A percentile compares a stretch with the other conserved stretches of the same genome.
Evolutionary conservation across 2,329 filamentous ascomycete genomes (phyloP).

Genomic region (Trichophyton mentagrophytes): DNA sequence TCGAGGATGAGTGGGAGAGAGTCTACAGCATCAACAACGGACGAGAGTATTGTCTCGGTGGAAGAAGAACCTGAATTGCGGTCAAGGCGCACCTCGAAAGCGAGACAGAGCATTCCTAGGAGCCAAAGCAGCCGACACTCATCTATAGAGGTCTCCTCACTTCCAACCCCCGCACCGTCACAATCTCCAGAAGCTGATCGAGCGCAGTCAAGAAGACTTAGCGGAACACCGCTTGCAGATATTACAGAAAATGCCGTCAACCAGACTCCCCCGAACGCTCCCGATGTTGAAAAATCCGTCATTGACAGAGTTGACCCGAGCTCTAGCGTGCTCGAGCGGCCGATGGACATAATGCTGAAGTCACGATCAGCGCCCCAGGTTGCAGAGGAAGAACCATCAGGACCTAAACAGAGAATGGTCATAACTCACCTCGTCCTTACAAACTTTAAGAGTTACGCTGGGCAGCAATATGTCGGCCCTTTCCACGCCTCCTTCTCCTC

Average conservation of each 20-base stretch:
- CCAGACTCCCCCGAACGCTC: conserved; percentile 22
- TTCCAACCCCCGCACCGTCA: conserved; percentile 40
- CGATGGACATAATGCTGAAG: conserved; percentile 88
- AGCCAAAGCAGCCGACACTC: conserved; percentile 29
- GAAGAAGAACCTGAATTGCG: conserved; percentile 43
- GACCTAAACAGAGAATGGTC: conserved; percentile 74
- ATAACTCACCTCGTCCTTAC: conserved; percentile 83
- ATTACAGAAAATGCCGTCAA: conserved; percentile 50
- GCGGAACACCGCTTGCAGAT: conserved; percentile 53
- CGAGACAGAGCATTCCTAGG: conserved; percentile 54
- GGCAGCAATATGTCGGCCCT: conserved; percentile 84
- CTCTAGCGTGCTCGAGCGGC: conserved; percentile 67
- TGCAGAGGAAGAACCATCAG: conserved; percentile 57
- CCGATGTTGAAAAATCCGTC: conserved; percentile 36
- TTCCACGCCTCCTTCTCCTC: conserved; percentile 97
- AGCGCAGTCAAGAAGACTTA: conserved; percentile 16
- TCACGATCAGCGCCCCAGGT: conserved; percentile 57
- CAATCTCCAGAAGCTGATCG: conserved; percentile 41
- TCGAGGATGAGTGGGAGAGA: conserved; percentile 24
- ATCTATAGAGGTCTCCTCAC: conserved; percentile 30
- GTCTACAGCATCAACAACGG: conserved; percentile 12
- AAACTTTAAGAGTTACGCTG: conserved; percentile 99
- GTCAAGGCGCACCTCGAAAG: conserved; percentile 46
- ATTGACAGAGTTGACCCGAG: conserved; percentile 63
- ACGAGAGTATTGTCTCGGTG: conserved; percentile 31